Evolutionary conservation across 148 eudicot species (phyloP), one percentile per base, ranked within the genome.

Genomic region (Cornus controversa): DNA sequence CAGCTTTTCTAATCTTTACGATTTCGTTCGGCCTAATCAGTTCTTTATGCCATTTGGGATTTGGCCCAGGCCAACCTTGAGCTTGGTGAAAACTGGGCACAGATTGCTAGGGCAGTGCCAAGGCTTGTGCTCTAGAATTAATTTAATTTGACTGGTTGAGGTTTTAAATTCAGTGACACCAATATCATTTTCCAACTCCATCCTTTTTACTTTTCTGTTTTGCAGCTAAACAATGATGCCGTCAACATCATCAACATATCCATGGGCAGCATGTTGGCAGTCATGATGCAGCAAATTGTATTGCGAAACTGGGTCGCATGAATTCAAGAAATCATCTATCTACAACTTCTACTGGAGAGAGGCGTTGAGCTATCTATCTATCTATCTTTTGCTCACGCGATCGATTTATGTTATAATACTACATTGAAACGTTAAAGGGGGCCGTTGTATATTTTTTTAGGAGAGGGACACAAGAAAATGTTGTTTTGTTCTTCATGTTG

Each of bases 191-290:
- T 29, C 10, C 13, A 47, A 15, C 73, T 65, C 57, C n/a, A 6
- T 40, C 63, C 53, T 37, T 57, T 24, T 57, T 24, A 18, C 71
- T 37, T 63, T 50, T 11, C 31, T 34, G 29, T 20, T 71, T 86
- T 80, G 84, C 95, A 94, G 97, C 93, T 92, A 45, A 94, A 90
- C 88, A 94, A 94, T 66, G 97, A 94, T 54, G 91, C 80, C 69
- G 98, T 94, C 36, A 92, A 94, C 74, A 78, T 94, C 78, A 89
- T 94, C 83, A 94, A 92, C 77, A 91, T 94, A 87, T 91, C 98
- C 25, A 86, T 91, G 81, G 98, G 98, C 31, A 87, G 92, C 87
- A 78, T 86, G 40, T 82, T 94, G 70, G 97, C 98, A 42, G 82
- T 94, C 75, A 47, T 88, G 69, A 77, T 94, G 79, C 97, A 90